These are phyloP conservation scores for Fusarium sp. DNA, from an alignment of 2,329 filamentous ascomycete species.

Conservation along the genomic window DNA sequence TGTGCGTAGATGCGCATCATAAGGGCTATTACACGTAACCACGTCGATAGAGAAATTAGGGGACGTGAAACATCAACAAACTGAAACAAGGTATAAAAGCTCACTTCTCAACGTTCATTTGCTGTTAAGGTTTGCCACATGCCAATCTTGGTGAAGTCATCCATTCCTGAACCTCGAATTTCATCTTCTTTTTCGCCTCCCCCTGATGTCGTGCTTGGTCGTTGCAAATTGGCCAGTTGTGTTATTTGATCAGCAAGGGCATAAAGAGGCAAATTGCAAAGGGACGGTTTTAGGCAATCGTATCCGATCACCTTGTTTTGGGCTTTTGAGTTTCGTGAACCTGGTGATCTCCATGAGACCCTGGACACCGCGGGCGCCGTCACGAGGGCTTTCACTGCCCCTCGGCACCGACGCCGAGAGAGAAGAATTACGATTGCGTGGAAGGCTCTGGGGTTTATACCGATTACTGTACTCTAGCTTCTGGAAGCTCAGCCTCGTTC, in stretches of 20 bases:
- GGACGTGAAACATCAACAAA: slow-evolving; percentile 27
- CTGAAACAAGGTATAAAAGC: slow-evolving; percentile 26
- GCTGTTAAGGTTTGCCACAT: slow-evolving; percentile 41
- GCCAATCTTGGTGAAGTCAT: slow-evolving; percentile 39
- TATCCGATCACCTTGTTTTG: background rate
- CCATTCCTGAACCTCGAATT: slow-evolving; percentile 20
- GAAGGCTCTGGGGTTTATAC: slow-evolving; percentile 4
- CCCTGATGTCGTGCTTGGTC: slow-evolving; percentile 19
- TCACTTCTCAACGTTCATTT: slow-evolving; percentile 16
- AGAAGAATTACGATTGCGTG: background rate
- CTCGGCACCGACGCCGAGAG: background rate
- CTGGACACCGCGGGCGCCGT: slow-evolving; percentile 15
- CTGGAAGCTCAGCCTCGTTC: slow-evolving; percentile 32
- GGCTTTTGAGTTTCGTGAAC: background rate
- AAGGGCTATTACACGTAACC: slow-evolving; percentile 9
- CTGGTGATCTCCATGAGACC: slow-evolving; percentile 4
- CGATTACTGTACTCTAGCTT: slow-evolving; percentile 4
- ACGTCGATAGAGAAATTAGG: slow-evolving; percentile 10
- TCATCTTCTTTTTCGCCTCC: slow-evolving; percentile 35
- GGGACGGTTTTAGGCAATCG: background rate
- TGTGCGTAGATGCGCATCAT: slow-evolving; percentile 10
- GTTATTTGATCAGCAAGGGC: background rate
- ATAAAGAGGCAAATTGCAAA: slow-evolving; percentile 14
- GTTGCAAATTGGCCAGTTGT: background rate
- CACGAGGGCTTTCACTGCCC: slow-evolving; percentile 5